Percentiles rank a stretch among this genome's conserved stretches.
phyloP scores from a whole-genome alignment of 2,329 filamentous ascomycete genomes.

The Pseudonectria buxi region DNA sequence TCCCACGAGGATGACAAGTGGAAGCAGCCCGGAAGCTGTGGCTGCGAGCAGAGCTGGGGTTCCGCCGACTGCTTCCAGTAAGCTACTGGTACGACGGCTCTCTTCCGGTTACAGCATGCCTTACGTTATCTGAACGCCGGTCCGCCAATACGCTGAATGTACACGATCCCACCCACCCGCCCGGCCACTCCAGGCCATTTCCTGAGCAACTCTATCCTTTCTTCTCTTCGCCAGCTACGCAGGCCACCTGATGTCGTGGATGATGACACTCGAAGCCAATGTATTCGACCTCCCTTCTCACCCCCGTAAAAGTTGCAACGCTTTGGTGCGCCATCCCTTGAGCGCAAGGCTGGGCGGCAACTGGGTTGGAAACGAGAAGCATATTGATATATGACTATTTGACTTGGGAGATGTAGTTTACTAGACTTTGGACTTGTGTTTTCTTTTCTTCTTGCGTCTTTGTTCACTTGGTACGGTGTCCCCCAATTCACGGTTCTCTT shows the following conservation, averaged over 20 bases:
- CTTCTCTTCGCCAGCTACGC: slow-evolving; percentile 1
- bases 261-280: background rate
- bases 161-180: slow-evolving; percentile 20
- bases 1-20: slow-evolving; percentile 72
- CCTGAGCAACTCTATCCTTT: slow-evolving; percentile 7
- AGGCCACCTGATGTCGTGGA: background rate
- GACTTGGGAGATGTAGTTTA: no score
- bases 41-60: slow-evolving; percentile 78
- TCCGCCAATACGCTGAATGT: slow-evolving; percentile 20
- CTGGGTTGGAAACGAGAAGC: no score
- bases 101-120: slow-evolving; percentile 15
- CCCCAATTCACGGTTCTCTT: no score
- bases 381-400: no score
- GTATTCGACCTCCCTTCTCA: background rate
- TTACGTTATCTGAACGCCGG: slow-evolving; percentile 10
- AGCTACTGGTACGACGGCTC: slow-evolving; percentile 1
- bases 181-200: slow-evolving; percentile 15
- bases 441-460: no score
- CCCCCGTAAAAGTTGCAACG: background rate
- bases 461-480: no score
- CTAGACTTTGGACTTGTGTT: no score
- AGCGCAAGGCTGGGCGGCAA: no score
- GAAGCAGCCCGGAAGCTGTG: slow-evolving; percentile 65
- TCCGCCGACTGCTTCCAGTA: slow-evolving; percentile 28
- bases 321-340: no score